Percentiles rank a stretch among this genome's conserved stretches.
Conservation (phyloP, 345 rosid genomes). For the Mercurialis annua region DNA sequence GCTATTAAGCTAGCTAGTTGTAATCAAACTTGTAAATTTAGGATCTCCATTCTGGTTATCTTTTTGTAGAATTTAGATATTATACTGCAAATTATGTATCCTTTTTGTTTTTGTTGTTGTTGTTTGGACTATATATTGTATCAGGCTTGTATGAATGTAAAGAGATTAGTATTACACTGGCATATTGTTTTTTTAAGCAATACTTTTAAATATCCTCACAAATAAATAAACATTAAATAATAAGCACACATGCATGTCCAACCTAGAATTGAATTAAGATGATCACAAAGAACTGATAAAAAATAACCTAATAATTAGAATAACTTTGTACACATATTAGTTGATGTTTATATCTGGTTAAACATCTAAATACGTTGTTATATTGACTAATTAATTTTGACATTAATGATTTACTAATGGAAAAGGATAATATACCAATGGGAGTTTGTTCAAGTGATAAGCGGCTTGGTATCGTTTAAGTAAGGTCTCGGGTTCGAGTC, state of each 20-base stretch:
- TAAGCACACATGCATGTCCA: no score
- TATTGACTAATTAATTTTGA: no score
- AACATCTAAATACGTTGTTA: no score
- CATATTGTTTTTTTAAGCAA: no score
- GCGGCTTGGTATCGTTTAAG: no score
- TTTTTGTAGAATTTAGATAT: background rate
- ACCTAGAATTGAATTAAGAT: constrained; percentile 4
- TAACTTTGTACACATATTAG: no score
- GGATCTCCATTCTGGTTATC: background rate
- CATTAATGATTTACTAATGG: no score
- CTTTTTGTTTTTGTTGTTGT: background rate
- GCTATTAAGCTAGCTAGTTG: background rate
- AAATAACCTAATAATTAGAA: background rate
- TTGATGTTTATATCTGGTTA: background rate
- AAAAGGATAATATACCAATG: no score
- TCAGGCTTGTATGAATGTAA: background rate
- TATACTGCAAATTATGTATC: background rate
- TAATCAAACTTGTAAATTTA: background rate
- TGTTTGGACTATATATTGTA: background rate
- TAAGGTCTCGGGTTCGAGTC: no score
- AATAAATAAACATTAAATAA: no score
- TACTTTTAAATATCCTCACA: no score
- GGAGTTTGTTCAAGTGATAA: no score
- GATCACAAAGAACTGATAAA: constrained; percentile 10
- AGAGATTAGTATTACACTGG: background rate